Conservation (phyloP, 176 grass and related monocot species). For the Eremochloa ophiuroides region DNA sequence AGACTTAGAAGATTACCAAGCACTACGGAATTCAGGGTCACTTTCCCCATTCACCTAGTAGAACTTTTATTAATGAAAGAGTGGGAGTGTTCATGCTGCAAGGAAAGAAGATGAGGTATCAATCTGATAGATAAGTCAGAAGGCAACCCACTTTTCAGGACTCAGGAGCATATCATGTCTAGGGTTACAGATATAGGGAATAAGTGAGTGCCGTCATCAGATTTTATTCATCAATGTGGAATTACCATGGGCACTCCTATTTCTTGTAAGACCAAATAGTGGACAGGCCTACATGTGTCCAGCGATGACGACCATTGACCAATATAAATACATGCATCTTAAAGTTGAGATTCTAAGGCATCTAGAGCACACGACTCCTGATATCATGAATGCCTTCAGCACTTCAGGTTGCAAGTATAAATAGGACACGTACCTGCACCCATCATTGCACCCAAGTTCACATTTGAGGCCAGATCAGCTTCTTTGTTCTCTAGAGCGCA, state of each 20-base stretch:
- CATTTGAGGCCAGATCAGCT: constrained; percentile 30
- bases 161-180: constrained; percentile 38
- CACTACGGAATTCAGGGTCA: constrained; percentile 17
- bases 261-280: constrained; percentile 42
- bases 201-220: constrained; percentile 55
- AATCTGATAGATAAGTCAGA: constrained; percentile 55
- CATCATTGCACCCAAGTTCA: constrained; percentile 43
- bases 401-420: constrained; percentile 64
- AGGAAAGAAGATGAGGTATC: constrained; percentile 33
- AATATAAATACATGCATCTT: constrained; percentile 33
- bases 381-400: constrained; percentile 42
- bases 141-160: constrained; percentile 58
- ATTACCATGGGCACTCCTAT: constrained; percentile 36
- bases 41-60: constrained; percentile 34
- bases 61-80: constrained; percentile 25
- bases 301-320: constrained; percentile 38
- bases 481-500: constrained; percentile 9
- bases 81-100: constrained; percentile 18
- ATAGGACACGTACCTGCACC: constrained; percentile 45
- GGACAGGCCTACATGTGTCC: constrained; percentile 41
- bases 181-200: constrained; percentile 78
- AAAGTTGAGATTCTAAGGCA: constrained; percentile 52
- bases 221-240: constrained; percentile 79
- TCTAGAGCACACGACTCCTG: constrained; percentile 36
- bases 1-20: constrained; percentile 14